A percentile compares a stretch with the other conserved stretches of the same genome.
phyloP scores from a whole-genome alignment of 257 asterid genomes.

The Solanum boliviense region DNA sequence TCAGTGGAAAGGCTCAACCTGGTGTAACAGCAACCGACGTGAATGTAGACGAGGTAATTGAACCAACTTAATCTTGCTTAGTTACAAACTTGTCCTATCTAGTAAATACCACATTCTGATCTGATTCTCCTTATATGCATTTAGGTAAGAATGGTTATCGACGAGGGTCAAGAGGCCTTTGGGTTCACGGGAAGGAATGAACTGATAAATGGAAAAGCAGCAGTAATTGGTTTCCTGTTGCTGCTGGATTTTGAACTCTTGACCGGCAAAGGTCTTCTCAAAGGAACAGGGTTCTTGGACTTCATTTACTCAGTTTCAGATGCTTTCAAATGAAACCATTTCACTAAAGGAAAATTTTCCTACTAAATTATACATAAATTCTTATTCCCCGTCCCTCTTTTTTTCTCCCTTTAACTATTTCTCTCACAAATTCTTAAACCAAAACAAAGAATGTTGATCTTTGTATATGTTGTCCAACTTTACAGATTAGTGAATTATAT shows the following conservation, averaged over 20 bases:
- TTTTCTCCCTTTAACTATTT: neutral
- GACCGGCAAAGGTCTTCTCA: constrained; percentile 86
- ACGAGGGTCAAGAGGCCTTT: constrained; percentile 54
- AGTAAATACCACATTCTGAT: neutral
- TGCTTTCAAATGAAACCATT: constrained; percentile 25
- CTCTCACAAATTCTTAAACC: neutral
- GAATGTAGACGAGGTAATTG: constrained; percentile 80
- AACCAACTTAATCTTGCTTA: neutral
- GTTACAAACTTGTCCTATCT: neutral
- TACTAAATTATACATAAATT: neutral
- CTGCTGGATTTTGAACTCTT: constrained; percentile 83
- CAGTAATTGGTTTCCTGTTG: constrained; percentile 71
- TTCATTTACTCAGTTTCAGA: constrained; percentile 70
- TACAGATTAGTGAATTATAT: neutral
- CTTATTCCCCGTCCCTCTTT: neutral
- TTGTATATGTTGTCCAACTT: neutral
- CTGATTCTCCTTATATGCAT: neutral
- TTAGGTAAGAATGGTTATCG: constrained; percentile 80
- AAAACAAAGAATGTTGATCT: neutral
- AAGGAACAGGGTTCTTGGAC: constrained; percentile 97
- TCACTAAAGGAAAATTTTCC: neutral
- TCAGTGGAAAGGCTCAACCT: constrained; percentile 96
- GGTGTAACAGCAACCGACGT: constrained; percentile 76
- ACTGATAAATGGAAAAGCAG: constrained; percentile 86
- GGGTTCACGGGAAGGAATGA: constrained; percentile 78